Base-by-base conservation (phyloP, 2,329 filamentous ascomycete species). In the Byssothecium circinans region DNA sequence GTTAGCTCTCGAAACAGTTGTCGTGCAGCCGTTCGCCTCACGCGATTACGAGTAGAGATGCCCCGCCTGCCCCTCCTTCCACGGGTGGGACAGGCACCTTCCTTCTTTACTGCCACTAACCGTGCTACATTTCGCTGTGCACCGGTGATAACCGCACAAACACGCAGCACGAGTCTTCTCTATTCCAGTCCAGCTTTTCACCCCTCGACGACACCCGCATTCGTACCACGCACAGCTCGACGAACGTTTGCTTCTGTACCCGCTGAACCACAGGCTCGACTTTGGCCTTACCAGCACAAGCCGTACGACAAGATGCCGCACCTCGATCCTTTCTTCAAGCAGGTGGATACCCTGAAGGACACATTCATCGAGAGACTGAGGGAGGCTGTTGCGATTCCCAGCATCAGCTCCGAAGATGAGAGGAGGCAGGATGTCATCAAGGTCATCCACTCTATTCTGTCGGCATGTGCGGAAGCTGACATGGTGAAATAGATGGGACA, bases 321-420 rank as follows among this genome's bases (percentile, higher is more conserved):
- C 73, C 84, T 99, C 61, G 89, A 96, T 73, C 81, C 86, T 56
- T 97, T 88, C 80, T 97, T 96, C 81, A 85, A 89, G 75, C 85
- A 96, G 81, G 90, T 96, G 63, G 91, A 96, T 74, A 76, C 76
- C 69, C 80, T 91, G 64, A 82, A 90, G 41, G 82, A 85, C 58
- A 79, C 83, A 68, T 96, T 96, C 76, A 95, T 96, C 73, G 87
- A 95, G 63, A 87, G 92, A 61, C 84, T 99, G 51, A 83, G 89
- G 67, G 85, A 91, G 74, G 94, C 94, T 45, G 94, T 99, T 50
- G 92, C 91, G 43, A 99, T 99, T 64, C 94, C 94, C 17, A 99
- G 94, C 54, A 82, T 99, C 70, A 97, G 92, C 27, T 89, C 92
- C 39, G 91, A 96, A 54, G 90, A 94, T 67, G 86, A 87, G 60